Base-by-base conservation (phyloP, 2,329 filamentous ascomycete genomes). In the Blastomyces emzantsi region DNA sequence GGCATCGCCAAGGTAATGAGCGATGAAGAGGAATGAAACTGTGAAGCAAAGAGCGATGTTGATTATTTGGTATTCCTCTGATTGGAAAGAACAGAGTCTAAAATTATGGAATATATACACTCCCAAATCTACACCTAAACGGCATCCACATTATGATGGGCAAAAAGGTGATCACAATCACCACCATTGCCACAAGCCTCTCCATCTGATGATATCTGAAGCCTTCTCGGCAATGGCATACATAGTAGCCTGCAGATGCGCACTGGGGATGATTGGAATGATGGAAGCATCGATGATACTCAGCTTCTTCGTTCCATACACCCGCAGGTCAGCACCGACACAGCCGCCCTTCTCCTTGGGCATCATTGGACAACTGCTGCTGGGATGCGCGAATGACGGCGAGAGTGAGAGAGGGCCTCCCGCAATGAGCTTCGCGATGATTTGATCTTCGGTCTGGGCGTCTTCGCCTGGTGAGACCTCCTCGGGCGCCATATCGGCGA, bases 191-290 rank as follows among this genome's bases (percentile, higher is more conserved):
- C 55, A 39, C 5, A 11, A 41, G 13, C 33, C 41, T 41, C 39
- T 47, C 39, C 39, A 19, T 25, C 67, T 68, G 54, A 73, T 71
- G 13, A 73, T 60, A 66, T 73, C 73, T 0, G 70, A 69, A 1
- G 70, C 72, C 57, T 70, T 71, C 65, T 75, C 73, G 0, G 71
- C 73, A 28, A 74, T 67, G 3, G 72, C 71, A 71, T 75, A 79
- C n/a, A 76, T 66, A 8, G 72, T 72, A 9, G 72, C 69, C 66
- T 75, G 72, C 19, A 77, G 73, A 68, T 77, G 75, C 1, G 73
- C 74, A 17, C 71, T 68, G 7, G 73, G 72, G 47, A 76, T 66
- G 33, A 76, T 66, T 1, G 74, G 74, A 39, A 76, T 70, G 17
- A 74, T 66, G 66, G 72, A 74, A 2, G 74, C 73, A 60, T 76